Evolutionary conservation across 2,329 filamentous ascomycete genomes (phyloP), one percentile per base, ranked within the genome.

Genomic region (Lithohypha guttulata): DNA sequence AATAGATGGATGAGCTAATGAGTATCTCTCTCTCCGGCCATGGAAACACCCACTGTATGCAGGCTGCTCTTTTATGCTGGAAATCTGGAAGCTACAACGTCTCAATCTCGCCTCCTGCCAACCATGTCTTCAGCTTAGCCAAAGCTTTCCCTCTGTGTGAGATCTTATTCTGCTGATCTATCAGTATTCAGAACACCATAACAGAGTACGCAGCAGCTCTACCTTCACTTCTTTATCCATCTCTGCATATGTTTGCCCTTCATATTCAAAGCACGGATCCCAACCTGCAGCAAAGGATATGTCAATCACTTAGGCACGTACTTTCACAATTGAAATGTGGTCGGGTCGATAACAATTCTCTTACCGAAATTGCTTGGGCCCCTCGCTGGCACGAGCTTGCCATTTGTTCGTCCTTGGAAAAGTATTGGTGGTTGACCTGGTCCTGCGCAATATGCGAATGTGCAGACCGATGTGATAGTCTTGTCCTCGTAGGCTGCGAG

Each of bases 241-340:
- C 66, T 98, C 91, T 19, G 91, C 91, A 58, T 93, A 80, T 66
- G 91, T 98, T 63, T 84, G 68, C 28, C 87, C 87, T 9, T 93
- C 73, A 51, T 93, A 89, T 64, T 98, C 91, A 54, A 98, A 98
- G 48, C 93, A 81, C 2, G 91, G 77, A 60, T 98, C 91, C 91
- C 91, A 98, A 31, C 89, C 87, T 93, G 47, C n/a, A 18, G 33
- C 13, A 27, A 28, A 27, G 20, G 26, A 25, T 18, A 39, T 3
- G 17, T 31, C 23, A 26, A 14, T 20, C 19, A 26, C n/a, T 13
- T 6, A n/a, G 6, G n/a, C n/a, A n/a, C n/a, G n/a, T n/a, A n/a
- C n/a, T n/a, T n/a, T n/a, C n/a, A n/a, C n/a, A n/a, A n/a, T n/a
- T n/a, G n/a, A n/a, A n/a, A n/a, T n/a, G n/a, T n/a, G n/a, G n/a